Percentiles rank a stretch among this genome's conserved stretches.
These are phyloP conservation scores for Coemansia sp. DNA, from an alignment of 192 early-diverging fungal genomes.

Conservation along the genomic window DNA sequence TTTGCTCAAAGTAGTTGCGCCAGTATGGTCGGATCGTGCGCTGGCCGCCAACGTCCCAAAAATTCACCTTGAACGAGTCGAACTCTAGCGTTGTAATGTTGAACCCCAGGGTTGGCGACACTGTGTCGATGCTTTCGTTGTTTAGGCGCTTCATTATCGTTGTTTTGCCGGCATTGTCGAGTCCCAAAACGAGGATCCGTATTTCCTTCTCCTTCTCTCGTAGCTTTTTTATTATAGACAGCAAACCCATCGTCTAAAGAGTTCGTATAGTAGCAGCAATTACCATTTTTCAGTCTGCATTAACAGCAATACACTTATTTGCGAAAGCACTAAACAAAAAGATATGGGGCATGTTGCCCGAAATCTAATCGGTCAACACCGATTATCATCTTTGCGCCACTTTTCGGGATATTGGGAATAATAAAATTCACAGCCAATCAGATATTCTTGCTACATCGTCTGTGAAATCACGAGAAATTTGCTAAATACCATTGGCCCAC, in stretches of 20 bases:
- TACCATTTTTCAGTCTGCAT: too few relatives aligned
- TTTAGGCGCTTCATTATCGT: constrained; percentile 96
- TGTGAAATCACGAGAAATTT: neutral
- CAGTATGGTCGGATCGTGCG: constrained; percentile 96
- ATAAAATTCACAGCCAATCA: neutral
- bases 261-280: too few relatives aligned
- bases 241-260: constrained; percentile 74
- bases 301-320: too few relatives aligned
- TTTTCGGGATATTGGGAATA: too few relatives aligned
- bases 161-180: constrained; percentile 99
- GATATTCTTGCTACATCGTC: constrained; percentile 58
- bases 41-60: constrained; percentile 98
- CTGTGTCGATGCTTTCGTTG: constrained; percentile 84
- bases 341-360: too few relatives aligned
- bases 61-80: constrained; percentile 74
- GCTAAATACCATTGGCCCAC: neutral
- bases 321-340: too few relatives aligned
- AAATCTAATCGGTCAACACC: too few relatives aligned
- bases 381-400: too few relatives aligned
- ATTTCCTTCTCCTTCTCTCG: constrained; percentile 92
- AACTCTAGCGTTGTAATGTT: constrained; percentile 91
- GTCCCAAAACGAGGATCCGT: constrained; percentile 89
- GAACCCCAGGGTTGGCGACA: constrained; percentile 96
- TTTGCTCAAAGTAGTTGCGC: constrained; percentile 99
- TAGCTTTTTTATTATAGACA: constrained; percentile 92